Evolutionary conservation across 768 basidiomycete genomes (phyloP).

Genomic region (Amanita exitialis): DNA sequence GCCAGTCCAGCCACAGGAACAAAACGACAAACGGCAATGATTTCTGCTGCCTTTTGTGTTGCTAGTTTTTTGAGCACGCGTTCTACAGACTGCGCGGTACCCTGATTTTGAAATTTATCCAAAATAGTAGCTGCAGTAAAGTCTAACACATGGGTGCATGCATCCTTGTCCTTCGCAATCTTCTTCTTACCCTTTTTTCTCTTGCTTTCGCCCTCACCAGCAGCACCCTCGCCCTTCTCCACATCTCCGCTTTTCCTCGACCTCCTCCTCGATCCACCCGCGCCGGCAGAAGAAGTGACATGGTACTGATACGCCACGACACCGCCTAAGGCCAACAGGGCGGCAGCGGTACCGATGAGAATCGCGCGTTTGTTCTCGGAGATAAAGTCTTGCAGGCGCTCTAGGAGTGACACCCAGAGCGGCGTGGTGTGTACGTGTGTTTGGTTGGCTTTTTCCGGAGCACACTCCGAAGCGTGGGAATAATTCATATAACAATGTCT

Average conservation of each 20-base stretch:
- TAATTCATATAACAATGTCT: too few species aligned
- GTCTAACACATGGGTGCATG: constrained; percentile 34
- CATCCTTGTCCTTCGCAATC: constrained; percentile 36
- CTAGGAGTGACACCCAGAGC: constrained; percentile 25
- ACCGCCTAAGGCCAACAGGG: constrained; percentile 60
- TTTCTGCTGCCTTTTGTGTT: constrained; percentile 58
- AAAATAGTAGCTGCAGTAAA: constrained; percentile 96
- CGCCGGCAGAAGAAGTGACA: constrained; percentile 49
- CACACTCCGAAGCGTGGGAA: background rate
- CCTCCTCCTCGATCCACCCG: constrained; percentile 26
- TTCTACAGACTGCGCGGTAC: constrained; percentile 74
- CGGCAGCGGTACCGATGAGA: constrained; percentile 62
- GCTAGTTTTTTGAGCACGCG: constrained; percentile 85
- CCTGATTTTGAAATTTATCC: constrained; percentile 81
- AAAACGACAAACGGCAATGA: constrained; percentile 38
- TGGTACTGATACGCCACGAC: constrained; percentile 50
- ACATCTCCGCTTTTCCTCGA: constrained; percentile 21
- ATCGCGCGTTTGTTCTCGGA: constrained; percentile 74
- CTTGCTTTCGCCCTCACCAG: constrained; percentile 20
- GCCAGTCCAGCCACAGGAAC: background rate
- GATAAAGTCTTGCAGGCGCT: constrained; percentile 60
- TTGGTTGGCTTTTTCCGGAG: background rate
- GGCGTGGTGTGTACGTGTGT: background rate
- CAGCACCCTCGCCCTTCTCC: constrained; percentile 32
- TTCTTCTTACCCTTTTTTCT: constrained; percentile 39